Base-by-base conservation (phyloP, 257 asterid genomes). In the Striga asiatica region DNA sequence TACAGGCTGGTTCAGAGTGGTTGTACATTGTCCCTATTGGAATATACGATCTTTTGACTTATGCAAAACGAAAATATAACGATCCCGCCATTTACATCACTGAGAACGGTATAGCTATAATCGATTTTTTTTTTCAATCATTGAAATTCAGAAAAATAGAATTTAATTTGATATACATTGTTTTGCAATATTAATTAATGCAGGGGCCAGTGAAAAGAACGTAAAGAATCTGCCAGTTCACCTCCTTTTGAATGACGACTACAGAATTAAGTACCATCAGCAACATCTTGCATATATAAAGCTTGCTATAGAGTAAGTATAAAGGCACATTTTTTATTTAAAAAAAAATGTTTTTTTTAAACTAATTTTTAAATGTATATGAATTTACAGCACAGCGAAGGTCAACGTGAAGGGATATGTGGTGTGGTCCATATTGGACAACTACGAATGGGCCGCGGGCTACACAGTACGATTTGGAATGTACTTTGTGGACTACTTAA, bases 391-490 rank as follows among this genome's bases (percentile, higher is more conserved):
- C n/a, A n/a, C n/a, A 29, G 35, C 5, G 2, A 10, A 10, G 1
- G 35, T 29, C 9, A 29, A 29, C 8, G 35, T 29, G 35, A 29
- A 29, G 35, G 35, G 35, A 79, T 96, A 94, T 89, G 8, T 10
- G 35, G 35, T 29, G 35, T 29, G 35, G 35, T 7, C 35, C 5
- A 4, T 59, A 20, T 28, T 61, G 1, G 72, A 66, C 12, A 66
- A 58, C 14, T 67, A 27, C 42, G 73, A 67, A 29, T 67, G 63
- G 73, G 37, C 68, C 0, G 47, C 24, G 13, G 73, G 73, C n/a
- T 67, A 67, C 8, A 18, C 52, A 4, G 61, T 52, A 32, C 54
- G 73, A 24, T 67, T 60, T n/a, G 73, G 73, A 2, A 31, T 56
- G 0, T 21, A 43, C 8, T 67, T 21, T 19, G 61, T 67, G 8